phyloP scores from a whole-genome alignment of 129 eudicot genomes.

The Erigeron canadensis region DNA sequence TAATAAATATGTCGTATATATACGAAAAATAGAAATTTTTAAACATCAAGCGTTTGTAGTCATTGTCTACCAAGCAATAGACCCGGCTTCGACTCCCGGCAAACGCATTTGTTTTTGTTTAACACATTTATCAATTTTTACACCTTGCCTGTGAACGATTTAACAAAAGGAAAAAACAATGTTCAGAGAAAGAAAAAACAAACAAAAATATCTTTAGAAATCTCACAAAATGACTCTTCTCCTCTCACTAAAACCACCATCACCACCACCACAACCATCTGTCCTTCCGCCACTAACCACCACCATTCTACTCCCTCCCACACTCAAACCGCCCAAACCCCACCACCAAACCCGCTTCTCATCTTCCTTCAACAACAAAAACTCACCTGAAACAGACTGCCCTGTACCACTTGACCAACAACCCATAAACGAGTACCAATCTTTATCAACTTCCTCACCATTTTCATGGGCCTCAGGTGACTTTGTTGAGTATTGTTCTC shows the following conservation, averaged over 20 bases:
- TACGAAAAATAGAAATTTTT: no score
- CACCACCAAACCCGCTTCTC: conserved; percentile 44
- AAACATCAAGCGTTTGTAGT: no score
- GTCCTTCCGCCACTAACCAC: conserved; percentile 20
- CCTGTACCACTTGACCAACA: conserved; percentile 92
- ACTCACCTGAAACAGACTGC: conserved; percentile 68
- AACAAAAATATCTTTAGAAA: background rate
- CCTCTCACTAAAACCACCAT: conserved; percentile 36
- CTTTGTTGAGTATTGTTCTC: conserved; percentile 51
- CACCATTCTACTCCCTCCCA: conserved; percentile 26
- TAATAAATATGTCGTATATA: no score
- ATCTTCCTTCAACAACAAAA: conserved; percentile 44
- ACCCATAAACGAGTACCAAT: conserved; percentile 84
- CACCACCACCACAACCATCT: conserved; percentile 27
- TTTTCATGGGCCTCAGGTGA: conserved; percentile 87
- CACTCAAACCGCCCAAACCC: conserved; percentile 23
- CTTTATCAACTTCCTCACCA: conserved; percentile 72
- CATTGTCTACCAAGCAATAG: conserved; percentile 99
- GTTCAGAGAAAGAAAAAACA: background rate
- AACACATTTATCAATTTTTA: no score
- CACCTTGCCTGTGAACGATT: no score
- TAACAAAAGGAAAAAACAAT: no score
- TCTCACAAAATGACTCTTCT: conserved; percentile 27
- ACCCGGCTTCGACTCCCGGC: conserved; percentile 99
- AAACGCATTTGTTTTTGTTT: conserved; percentile 59